A percentile compares a stretch with the other conserved stretches of the same genome.
Evolutionary conservation across 352 stramenopile genomes (phyloP).

Genomic region (Phytophthora rubi): DNA sequence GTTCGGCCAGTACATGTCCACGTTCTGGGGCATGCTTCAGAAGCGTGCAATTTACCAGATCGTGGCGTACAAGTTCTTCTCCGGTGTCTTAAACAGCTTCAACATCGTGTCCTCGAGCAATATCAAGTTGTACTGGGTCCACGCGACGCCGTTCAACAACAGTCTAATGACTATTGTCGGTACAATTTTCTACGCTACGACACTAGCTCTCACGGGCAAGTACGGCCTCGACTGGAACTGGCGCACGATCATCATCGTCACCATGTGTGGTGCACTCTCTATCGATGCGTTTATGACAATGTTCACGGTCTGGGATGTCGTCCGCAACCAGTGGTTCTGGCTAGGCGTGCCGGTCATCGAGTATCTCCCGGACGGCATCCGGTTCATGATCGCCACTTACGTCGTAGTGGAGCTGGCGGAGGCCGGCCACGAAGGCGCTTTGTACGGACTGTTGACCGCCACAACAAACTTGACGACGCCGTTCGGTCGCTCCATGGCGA

Average conservation of each 20-base stretch:
- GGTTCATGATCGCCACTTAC: constrained; percentile 65
- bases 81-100: constrained; percentile 65
- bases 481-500: constrained; percentile 49
- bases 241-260: constrained; percentile 42
- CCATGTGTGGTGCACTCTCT: constrained; percentile 38
- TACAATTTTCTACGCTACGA: constrained; percentile 44
- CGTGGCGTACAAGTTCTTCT: constrained; percentile 70
- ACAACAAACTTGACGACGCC: constrained; percentile 52
- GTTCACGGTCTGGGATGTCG: constrained; percentile 51
- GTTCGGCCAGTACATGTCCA: constrained; percentile 39
- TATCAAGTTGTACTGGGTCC: constrained; percentile 63
- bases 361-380: constrained; percentile 52
- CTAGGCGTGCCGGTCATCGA: constrained; percentile 54
- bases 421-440: constrained; percentile 48
- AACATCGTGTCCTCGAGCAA: constrained; percentile 61
- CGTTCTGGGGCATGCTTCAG: constrained; percentile 58
- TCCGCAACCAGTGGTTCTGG: constrained; percentile 68
- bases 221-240: constrained; percentile 65
- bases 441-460: constrained; percentile 60
- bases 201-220: constrained; percentile 44
- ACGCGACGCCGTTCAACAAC: constrained; percentile 63
- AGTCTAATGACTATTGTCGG: constrained; percentile 62
- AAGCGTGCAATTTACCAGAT: constrained; percentile 61
- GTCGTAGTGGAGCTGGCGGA: constrained; percentile 62
- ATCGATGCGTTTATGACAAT: constrained; percentile 60